These are phyloP conservation scores for Epichloe bromicola DNA, from an alignment of 2,329 filamentous ascomycete genomes.

Conservation along the genomic window DNA sequence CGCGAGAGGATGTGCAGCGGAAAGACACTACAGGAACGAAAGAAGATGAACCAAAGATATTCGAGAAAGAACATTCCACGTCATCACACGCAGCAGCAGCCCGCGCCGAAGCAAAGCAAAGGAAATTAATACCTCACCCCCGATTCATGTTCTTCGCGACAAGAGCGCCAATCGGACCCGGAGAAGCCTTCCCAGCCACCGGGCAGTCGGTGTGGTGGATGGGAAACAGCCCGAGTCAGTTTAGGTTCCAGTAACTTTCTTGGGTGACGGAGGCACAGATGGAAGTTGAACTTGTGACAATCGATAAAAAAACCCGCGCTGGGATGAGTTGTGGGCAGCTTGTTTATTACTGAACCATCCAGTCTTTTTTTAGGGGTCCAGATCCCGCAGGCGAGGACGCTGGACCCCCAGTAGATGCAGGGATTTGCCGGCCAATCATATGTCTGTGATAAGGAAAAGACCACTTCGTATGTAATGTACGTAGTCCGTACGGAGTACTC, in stretches of 20 bases:
- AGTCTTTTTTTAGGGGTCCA: constrained; percentile 1
- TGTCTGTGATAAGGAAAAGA: neutral
- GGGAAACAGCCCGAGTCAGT: too few species aligned
- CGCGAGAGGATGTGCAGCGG: too few species aligned
- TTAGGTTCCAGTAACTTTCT: too few species aligned
- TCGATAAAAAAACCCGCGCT: too few species aligned
- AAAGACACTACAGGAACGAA: neutral
- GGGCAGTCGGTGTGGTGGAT: too few species aligned
- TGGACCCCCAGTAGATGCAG: neutral
- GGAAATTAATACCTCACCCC: neutral
- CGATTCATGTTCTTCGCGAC: neutral
- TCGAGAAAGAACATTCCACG: too few species aligned
- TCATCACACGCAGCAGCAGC: too few species aligned
- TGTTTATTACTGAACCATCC: too few species aligned
- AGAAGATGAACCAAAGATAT: too few species aligned
- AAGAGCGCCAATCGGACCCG: neutral
- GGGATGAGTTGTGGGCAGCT: too few species aligned
- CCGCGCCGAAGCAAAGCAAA: neutral
- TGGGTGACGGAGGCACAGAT: too few species aligned
- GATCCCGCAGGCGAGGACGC: neutral
- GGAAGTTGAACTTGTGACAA: too few species aligned
- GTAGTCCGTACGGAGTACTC: neutral
- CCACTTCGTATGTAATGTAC: neutral
- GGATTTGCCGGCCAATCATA: neutral
- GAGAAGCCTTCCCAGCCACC: neutral